These are phyloP conservation scores for Amniculicola lignicola DNA, from an alignment of 495 filamentous ascomycete genomes.

Conservation along the genomic window DNA sequence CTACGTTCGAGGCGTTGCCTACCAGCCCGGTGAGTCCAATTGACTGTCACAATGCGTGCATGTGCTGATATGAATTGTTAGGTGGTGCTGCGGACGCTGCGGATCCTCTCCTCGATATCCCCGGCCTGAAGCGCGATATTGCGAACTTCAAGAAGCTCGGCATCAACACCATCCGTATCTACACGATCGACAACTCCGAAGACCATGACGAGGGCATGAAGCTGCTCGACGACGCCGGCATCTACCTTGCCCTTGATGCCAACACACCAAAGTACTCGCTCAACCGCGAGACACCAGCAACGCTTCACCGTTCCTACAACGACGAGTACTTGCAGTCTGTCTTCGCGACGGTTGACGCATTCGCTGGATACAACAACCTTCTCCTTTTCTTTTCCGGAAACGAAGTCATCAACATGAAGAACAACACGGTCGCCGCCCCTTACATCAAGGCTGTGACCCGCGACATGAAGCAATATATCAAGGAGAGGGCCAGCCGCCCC, in stretches of 20 bases:
- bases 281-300: slow-evolving; percentile 63
- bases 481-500: slow-evolving; percentile 61
- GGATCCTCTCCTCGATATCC: slow-evolving; percentile 74
- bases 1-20: slow-evolving; percentile 93
- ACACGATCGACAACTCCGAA: slow-evolving; percentile 83
- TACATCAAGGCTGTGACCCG: slow-evolving; percentile 92
- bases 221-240: slow-evolving; percentile 48
- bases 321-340: slow-evolving; percentile 83
- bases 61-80: not conserved
- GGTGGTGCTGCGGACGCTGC: slow-evolving; percentile 71
- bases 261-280: slow-evolving; percentile 77
- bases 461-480: slow-evolving; percentile 86
- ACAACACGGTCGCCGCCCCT: slow-evolving; percentile 69
- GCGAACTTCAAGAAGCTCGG: slow-evolving; percentile 79
- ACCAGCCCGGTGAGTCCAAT: slow-evolving; percentile 64
- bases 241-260: slow-evolving; percentile 86
- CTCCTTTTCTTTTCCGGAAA: slow-evolving; percentile 95
- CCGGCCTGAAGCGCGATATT: slow-evolving; percentile 76
- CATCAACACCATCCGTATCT: slow-evolving; percentile 87
- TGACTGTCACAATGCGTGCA: not conserved
- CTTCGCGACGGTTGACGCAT: slow-evolving; percentile 87
- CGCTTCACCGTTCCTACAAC: slow-evolving; percentile 69
- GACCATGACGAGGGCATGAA: slow-evolving; percentile 62
- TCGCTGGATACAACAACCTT: slow-evolving; percentile 81
- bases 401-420: slow-evolving; percentile 86